Conservation (phyloP, 2,329 filamentous ascomycete species). For the Pleomassaria siparia region DNA sequence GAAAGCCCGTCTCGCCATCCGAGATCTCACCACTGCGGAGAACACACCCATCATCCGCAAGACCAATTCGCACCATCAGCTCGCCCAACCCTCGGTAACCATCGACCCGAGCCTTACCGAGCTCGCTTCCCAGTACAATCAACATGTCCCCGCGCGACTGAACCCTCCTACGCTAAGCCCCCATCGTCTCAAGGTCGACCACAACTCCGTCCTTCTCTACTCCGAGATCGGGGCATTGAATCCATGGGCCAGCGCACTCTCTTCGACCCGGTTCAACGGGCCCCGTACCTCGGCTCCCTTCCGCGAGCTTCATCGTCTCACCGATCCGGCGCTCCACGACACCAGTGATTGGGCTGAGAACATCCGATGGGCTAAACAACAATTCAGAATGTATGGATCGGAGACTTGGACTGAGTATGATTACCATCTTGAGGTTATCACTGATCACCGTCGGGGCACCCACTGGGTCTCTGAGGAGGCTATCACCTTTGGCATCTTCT, state of each 20-base stretch:
- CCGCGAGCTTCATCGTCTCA: slow-evolving; percentile 30
- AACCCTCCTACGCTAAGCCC: slow-evolving; percentile 17
- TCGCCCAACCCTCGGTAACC: too few relatives aligned
- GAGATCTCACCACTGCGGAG: not conserved
- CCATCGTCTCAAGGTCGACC: slow-evolving; percentile 22
- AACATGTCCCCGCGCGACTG: slow-evolving; percentile 12
- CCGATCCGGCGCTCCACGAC: slow-evolving; percentile 16
- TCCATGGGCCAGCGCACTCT: not conserved
- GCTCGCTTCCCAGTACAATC: not conserved
- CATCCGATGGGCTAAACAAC: slow-evolving; percentile 37
- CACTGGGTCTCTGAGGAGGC: slow-evolving; percentile 20
- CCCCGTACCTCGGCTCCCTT: slow-evolving; percentile 22
- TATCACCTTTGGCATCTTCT: not conserved
- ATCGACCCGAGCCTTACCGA: not conserved
- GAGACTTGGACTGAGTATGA: slow-evolving; percentile 32
- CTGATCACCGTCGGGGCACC: slow-evolving; percentile 14
- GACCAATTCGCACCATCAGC: not conserved
- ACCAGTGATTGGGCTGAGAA: slow-evolving; percentile 34
- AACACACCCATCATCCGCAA: not conserved
- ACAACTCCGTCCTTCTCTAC: slow-evolving; percentile 16
- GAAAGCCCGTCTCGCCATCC: not conserved
- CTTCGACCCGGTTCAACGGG: slow-evolving; percentile 5
- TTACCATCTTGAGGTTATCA: slow-evolving; percentile 26
- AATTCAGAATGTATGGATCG: slow-evolving; percentile 20
- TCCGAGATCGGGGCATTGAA: not conserved